These are phyloP conservation scores for Pseudognaphalium luteoalbum DNA, from an alignment of 129 eudicot species.

Conservation along the genomic window DNA sequence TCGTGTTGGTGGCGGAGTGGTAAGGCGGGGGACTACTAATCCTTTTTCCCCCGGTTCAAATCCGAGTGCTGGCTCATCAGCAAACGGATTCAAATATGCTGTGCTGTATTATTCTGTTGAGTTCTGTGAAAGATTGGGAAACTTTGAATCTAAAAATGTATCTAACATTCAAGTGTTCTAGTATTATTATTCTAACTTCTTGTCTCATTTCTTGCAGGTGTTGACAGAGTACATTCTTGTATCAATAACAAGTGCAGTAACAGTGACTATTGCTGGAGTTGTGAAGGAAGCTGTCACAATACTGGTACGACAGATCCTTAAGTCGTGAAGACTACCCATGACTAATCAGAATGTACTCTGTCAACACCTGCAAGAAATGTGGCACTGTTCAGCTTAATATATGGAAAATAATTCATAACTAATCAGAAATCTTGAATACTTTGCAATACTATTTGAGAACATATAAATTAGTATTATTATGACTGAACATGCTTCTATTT, in stretches of 20 bases:
- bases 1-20: no score
- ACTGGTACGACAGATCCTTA: constrained; percentile 52
- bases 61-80: no score
- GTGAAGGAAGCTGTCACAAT: constrained; percentile 98
- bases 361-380: no score
- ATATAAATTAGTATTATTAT: background rate
- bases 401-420: background rate
- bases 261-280: constrained; percentile 96
- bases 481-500: background rate
- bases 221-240: constrained; percentile 86
- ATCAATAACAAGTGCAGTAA: constrained; percentile 93
- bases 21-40: no score
- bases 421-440: background rate
- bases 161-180: background rate
- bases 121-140: no score
- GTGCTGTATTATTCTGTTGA: no score
- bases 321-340: background rate
- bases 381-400: background rate
- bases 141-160: background rate
- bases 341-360: no score
- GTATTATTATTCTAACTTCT: background rate
- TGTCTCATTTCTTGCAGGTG: constrained; percentile 55
- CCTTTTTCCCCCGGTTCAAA: no score
- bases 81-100: no score
- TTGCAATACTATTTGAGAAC: background rate